phyloP scores from a whole-genome alignment of 2,329 filamentous ascomycete species.

The Stenocarpella maydis region DNA sequence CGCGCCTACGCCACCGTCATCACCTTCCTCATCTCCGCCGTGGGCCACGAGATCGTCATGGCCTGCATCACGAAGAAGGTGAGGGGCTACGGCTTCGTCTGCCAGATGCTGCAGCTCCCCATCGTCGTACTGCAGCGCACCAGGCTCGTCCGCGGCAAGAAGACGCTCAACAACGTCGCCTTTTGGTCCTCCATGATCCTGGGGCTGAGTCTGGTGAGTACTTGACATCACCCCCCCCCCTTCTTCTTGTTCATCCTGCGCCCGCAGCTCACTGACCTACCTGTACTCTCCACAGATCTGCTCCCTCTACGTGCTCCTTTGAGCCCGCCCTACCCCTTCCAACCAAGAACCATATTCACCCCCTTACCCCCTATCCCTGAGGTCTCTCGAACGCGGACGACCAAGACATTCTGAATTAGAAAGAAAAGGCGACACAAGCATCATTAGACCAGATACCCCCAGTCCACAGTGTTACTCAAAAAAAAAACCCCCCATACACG shows the following conservation, averaged over 20 bases:
- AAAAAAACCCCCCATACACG: too few species aligned
- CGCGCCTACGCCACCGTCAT: slow-evolving; percentile 81
- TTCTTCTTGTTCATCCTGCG: not conserved
- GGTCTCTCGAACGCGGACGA: too few species aligned
- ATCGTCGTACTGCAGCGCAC: slow-evolving; percentile 92
- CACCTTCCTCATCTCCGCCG: slow-evolving; percentile 88
- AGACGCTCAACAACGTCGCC: slow-evolving; percentile 85
- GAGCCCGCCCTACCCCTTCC: not conserved
- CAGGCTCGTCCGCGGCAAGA: slow-evolving; percentile 75
- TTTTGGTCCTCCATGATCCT: slow-evolving; percentile 95
- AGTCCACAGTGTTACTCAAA: not conserved
- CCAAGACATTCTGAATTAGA: not conserved
- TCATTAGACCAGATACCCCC: slow-evolving; percentile 23
- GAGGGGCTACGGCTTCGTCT: slow-evolving; percentile 89
- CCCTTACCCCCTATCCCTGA: not conserved
- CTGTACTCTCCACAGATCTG: slow-evolving; percentile 52
- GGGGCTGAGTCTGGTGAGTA: slow-evolving; percentile 78
- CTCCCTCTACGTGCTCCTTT: slow-evolving; percentile 61
- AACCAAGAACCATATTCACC: too few species aligned
- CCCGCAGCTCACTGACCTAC: slow-evolving; percentile 34
- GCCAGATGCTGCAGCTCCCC: slow-evolving; percentile 96
- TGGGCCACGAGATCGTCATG: slow-evolving; percentile 96
- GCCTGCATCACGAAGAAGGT: slow-evolving; percentile 98
- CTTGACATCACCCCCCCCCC: too few species aligned
- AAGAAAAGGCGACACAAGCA: not conserved